A percentile compares a stretch with the other conserved stretches of the same genome.
Evolutionary conservation across 2,329 filamentous ascomycete genomes (phyloP).

Genomic region (Dissoconium aciculare): DNA sequence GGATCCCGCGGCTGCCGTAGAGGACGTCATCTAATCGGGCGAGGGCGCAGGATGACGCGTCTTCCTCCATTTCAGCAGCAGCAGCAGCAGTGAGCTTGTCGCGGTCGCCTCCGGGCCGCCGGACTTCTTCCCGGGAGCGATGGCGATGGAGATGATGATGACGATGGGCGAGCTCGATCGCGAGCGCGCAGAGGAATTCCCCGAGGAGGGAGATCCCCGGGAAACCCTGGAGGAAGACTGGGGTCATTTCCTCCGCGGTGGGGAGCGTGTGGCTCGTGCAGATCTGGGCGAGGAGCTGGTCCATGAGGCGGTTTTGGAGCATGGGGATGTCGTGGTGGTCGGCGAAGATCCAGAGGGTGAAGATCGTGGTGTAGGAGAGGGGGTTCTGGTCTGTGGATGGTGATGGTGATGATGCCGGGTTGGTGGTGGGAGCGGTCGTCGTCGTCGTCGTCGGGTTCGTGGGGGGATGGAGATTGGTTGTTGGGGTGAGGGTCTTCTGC

Average conservation of each 20-base stretch:
- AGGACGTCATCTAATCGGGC: no score
- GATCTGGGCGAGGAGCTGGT: constrained; percentile 7
- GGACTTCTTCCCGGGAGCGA: no score
- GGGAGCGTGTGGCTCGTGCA: constrained; percentile 5
- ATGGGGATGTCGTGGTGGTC: constrained; percentile 6
- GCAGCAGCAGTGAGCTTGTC: no score
- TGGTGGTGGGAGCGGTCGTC: constrained; percentile 1
- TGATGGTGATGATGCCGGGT: constrained; percentile 3
- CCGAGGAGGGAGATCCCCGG: no score
- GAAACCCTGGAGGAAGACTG: not conserved
- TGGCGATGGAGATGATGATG: no score
- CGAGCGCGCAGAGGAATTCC: no score
- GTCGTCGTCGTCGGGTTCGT: not conserved
- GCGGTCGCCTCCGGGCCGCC: no score
- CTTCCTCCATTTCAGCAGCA: no score
- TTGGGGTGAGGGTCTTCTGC: not conserved
- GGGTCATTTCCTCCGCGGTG: not conserved
- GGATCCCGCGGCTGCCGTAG: no score
- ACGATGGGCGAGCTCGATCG: no score
- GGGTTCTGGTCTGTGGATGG: constrained; percentile 1
- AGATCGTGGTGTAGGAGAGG: constrained; percentile 8
- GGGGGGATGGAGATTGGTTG: not conserved
- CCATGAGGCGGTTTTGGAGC: constrained; percentile 8
- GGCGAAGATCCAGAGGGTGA: constrained; percentile 8
- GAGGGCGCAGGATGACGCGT: no score